Base-by-base conservation (phyloP, 2,329 filamentous ascomycete species). In the Fusarium abutilonis region DNA sequence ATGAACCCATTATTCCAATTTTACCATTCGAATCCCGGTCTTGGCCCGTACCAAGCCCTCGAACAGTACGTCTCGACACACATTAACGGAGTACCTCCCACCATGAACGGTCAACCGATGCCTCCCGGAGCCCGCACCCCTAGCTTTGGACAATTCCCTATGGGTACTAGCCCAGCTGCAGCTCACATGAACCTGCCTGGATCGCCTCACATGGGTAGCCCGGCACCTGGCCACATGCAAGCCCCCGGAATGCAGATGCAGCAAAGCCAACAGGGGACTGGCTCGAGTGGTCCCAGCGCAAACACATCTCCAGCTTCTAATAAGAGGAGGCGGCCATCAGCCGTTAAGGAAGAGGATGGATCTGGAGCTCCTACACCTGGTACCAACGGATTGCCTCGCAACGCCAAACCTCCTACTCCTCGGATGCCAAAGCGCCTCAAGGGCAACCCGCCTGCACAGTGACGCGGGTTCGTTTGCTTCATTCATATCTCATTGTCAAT, bases 201-300 rank as follows among this genome's bases (percentile, higher is more conserved):
- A 14, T 88, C 86, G 13, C 86, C 86, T 46, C 85, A 86, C 50
- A 69, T 80, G 52, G 82, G 84, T 50, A 88, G 85, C 71, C 87
- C 87, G 9, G 86, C 85, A 15, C 82, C 83, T 13, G 85, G 83
- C 14, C 80, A 83, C 48, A 87, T 88, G 81, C 85, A 87, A 72
- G 85, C 86, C 47, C 86, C 86, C 19, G 80, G 80, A 60, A 89
- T 89, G 87, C 85, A 87, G 72, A 77, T 86, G 58, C 86, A 89
- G 72, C 84, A 86, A 63, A 89, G 86, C 71, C 87, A 89, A 72
- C 87, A 89, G 71, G 87, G 87, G 35, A 88, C 86, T 29, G 86
- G 79, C 72, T 89, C 86, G 9, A 86, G 84, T 71, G 87, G 86
- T 2, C 86, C 86, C 7, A 89, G 86, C 70, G 86, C 87, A 53